Evolutionary conservation across 768 basidiomycete species (phyloP).

Genomic region (Mycena haematopus): DNA sequence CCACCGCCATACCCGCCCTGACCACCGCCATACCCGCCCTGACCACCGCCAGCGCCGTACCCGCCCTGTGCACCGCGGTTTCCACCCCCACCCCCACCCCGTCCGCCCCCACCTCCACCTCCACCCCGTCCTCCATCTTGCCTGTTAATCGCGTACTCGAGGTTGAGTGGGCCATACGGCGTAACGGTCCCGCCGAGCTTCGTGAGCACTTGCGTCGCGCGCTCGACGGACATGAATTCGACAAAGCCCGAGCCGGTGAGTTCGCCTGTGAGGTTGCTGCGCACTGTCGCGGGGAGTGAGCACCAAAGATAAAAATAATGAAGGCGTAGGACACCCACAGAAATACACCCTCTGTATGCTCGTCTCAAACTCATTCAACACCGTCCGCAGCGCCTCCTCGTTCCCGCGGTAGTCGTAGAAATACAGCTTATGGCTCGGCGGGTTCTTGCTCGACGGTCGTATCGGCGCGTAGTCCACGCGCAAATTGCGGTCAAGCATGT

Average conservation of each 20-base stretch:
- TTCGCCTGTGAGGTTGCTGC: slow-evolving; percentile 39
- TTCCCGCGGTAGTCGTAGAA: slow-evolving; percentile 35
- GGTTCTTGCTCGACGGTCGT: not conserved
- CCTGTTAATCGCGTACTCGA: slow-evolving; percentile 45
- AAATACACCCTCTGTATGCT: slow-evolving; percentile 27
- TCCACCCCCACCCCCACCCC: too few species aligned
- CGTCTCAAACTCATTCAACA: slow-evolving; percentile 34
- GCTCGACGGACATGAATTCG: slow-evolving; percentile 53
- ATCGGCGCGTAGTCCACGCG: slow-evolving; percentile 46
- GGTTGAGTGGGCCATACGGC: slow-evolving; percentile 44
- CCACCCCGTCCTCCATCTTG: not conserved
- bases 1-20: too few species aligned
- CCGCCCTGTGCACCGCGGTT: not conserved
- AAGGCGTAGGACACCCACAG: slow-evolving; percentile 22
- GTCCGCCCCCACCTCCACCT: not conserved
- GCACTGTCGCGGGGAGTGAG: too few species aligned
- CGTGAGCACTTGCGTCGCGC: slow-evolving; percentile 55
- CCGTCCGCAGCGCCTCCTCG: slow-evolving; percentile 35
- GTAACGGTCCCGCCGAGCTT: slow-evolving; percentile 45
- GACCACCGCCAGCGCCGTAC: not conserved
- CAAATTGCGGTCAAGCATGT: slow-evolving; percentile 52
- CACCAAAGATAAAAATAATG: too few species aligned
- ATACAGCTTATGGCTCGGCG: slow-evolving; percentile 40
- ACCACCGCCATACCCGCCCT: too few species aligned
- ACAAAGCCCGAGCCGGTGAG: slow-evolving; percentile 53